phyloP scores from a whole-genome alignment of 495 filamentous ascomycete genomes.

The Choiromyces venosus region DNA sequence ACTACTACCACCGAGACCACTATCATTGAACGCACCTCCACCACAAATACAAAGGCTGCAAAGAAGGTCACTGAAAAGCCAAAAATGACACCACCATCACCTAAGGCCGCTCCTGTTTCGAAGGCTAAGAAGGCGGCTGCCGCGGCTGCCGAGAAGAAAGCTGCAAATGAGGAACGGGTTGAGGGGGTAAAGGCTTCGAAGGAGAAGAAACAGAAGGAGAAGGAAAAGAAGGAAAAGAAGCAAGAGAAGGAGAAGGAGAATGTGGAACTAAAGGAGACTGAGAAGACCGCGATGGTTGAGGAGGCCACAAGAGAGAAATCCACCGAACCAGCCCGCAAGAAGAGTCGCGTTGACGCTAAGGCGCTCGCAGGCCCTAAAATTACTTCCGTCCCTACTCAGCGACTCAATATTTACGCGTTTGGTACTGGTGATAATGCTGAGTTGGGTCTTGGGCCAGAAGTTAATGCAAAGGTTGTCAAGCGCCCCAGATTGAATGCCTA shows the following conservation, averaged over 20 bases:
- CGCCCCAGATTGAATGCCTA: slow-evolving; percentile 60
- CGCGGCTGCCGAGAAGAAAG: slow-evolving; percentile 18
- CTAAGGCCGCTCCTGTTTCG: slow-evolving; percentile 10
- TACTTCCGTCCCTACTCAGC: slow-evolving; percentile 41
- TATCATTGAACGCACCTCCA: not conserved
- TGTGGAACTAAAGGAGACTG: slow-evolving; percentile 28
- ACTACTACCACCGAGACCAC: slow-evolving; percentile 22
- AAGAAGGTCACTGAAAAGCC: slow-evolving; percentile 37
- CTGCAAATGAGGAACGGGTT: slow-evolving; percentile 24
- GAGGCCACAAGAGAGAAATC: slow-evolving; percentile 47
- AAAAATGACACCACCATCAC: slow-evolving; percentile 13
- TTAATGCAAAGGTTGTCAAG: slow-evolving; percentile 61
- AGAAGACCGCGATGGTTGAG: slow-evolving; percentile 20
- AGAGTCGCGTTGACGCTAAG: slow-evolving; percentile 8
- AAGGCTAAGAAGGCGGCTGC: slow-evolving; percentile 27
- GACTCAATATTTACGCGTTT: slow-evolving; percentile 62
- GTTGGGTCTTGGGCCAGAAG: slow-evolving; percentile 59
- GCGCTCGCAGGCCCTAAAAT: slow-evolving; percentile 10
- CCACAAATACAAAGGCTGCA: slow-evolving; percentile 11
- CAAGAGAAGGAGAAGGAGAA: not conserved
- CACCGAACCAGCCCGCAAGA: slow-evolving; percentile 43
- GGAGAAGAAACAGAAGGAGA: not conserved
- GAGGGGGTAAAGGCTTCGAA: slow-evolving; percentile 13
- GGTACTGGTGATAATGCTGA: slow-evolving; percentile 65
- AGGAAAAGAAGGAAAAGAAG: not conserved